A percentile compares a stretch with the other conserved stretches of the same genome.
Conservation (phyloP, 345 rosid genomes). For the Brassica napus region Da-Ae NC_063450.1:40462001-40462500, state of each 20-base stretch:
- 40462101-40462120: conserved; percentile 98
- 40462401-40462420: conserved; percentile 96
- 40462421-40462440: conserved; percentile 98
- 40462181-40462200: conserved; percentile 43
- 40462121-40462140: conserved; percentile 91
- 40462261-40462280: conserved; percentile 53
- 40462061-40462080: conserved; percentile 91
- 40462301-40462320: not conserved
- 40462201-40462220: conserved; percentile 34
- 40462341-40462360: conserved; percentile 99
- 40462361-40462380: conserved; percentile 98
- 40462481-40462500: conserved; percentile 99
- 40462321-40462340: conserved; percentile 70
- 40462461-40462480: conserved; percentile 85
- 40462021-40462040: conserved; percentile 99
- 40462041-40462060: conserved; percentile 97
- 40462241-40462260: conserved; percentile 33
- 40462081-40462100: conserved; percentile 99
- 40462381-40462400: conserved; percentile 97
- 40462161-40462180: conserved; percentile 37
- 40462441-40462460: conserved; percentile 94
- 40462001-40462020: conserved; percentile 93
- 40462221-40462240: conserved; percentile 9
- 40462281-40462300: conserved; percentile 13
- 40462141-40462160: conserved; percentile 93